Evolutionary conservation across 768 basidiomycete species (phyloP), one percentile per base, ranked within the genome.

Genomic region (Phylloporus rhodoxanthus): DNA sequence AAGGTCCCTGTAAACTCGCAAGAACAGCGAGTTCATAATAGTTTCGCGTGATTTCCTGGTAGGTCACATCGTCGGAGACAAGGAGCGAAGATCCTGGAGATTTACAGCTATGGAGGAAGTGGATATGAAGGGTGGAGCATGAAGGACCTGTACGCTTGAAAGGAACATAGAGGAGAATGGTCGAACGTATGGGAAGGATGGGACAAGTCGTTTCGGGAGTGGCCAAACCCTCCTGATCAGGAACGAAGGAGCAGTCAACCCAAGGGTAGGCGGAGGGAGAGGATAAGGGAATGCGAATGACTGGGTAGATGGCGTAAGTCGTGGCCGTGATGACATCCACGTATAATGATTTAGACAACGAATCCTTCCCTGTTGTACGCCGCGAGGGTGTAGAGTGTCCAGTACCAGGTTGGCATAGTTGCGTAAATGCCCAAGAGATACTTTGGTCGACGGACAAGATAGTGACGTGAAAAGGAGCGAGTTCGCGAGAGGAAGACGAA

Each of bases 11-110:
- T 29, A 65, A 43, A 34, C 54, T 58, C 43, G 81, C 75, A 9
- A 91, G 77, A 25, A 87, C 74, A 2, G 81, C 72, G 15, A 92
- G 75, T 51, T 85, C 84, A 57, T 86, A 74, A 59, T 76, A 90
- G 59, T 81, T 90, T 38, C 67, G 72, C 15, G 84, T 78, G 58
- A 91, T 76, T 47, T 89, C 87, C 21, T 67, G 59, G 52, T 67
- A 61, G 43, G 64, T 67, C 46, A 63, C 61, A n/a, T 64, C 59
- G 33, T 72, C 70, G 36, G 63, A 49, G 40, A 56, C 56, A n/a
- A 52, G 59, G 30, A 60, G 63, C 29, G 73, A 70, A 19, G 77
- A 79, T 29, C 60, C 64, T 1, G 61, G 60, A 3, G 74, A 76
- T 46, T 73, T 75, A 29, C 69, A 64, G 26, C 72, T 71, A 51